Conservation (phyloP, 2,329 filamentous ascomycete genomes). For the Apiospora phragmitis region DNA sequence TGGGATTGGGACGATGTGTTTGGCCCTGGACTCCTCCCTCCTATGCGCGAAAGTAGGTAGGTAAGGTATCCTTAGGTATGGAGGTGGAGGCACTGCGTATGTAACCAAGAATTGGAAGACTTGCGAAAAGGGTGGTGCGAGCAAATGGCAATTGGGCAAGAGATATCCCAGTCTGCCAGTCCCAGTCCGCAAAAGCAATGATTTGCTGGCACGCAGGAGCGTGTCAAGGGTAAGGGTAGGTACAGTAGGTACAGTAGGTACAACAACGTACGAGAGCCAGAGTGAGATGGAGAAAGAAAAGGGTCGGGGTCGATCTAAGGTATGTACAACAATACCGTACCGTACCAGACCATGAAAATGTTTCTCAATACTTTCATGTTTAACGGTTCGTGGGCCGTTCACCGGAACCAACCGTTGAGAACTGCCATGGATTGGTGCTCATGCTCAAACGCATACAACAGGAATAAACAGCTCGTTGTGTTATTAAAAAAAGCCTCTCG, state of each 20-base stretch:
- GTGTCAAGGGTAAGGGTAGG: slow-evolving; percentile 2
- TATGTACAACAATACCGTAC: not conserved
- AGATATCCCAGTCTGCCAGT: slow-evolving; percentile 3
- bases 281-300: not conserved
- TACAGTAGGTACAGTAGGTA: not conserved
- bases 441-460: not conserved
- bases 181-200: slow-evolving; percentile 11
- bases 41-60: not conserved
- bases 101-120: slow-evolving; percentile 1
- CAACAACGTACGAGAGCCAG: not conserved
- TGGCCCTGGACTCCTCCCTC: not conserved
- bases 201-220: slow-evolving; percentile 15
- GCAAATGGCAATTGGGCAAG: not conserved
- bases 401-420: slow-evolving; percentile 4
- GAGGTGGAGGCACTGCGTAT: not conserved
- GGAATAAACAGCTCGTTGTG: not conserved
- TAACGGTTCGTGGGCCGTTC: not conserved
- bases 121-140: slow-evolving; percentile 6
- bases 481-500: not conserved
- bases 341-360: not conserved
- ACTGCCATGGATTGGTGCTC: not conserved
- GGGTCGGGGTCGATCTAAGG: not conserved
- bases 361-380: slow-evolving; percentile 4
- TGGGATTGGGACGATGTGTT: not conserved
- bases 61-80: slow-evolving; percentile 3